Conservation (phyloP, 148 eudicot species). For the Cornus florida region DNA sequence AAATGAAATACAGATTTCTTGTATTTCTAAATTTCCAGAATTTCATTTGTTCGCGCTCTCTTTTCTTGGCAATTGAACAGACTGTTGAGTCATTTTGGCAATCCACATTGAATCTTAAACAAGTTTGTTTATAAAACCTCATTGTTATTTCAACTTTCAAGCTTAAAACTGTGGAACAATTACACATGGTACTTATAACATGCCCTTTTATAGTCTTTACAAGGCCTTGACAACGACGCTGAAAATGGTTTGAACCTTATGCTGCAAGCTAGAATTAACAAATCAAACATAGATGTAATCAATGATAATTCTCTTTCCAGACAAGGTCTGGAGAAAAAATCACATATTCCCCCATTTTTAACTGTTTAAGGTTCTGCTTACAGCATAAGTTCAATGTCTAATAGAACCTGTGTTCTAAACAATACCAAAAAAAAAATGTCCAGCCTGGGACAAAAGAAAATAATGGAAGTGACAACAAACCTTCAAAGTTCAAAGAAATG, state of each 20-base stretch:
- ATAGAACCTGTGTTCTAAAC: background rate
- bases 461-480: background rate
- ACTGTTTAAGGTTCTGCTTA: background rate
- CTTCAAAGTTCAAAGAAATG: constrained; percentile 1
- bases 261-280: background rate
- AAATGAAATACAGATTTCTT: too few relatives aligned
- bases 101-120: background rate
- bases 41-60: background rate
- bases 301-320: background rate
- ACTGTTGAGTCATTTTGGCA: background rate
- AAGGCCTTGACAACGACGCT: background rate
- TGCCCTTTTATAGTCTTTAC: background rate
- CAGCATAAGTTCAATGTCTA: background rate
- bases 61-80: background rate
- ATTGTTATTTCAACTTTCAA: background rate
- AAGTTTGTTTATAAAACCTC: background rate
- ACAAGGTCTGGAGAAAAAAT: background rate
- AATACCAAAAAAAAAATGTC: background rate
- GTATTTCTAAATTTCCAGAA: too few relatives aligned
- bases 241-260: background rate
- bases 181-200: background rate
- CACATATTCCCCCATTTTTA: background rate
- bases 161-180: too few relatives aligned
- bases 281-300: background rate
- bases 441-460: background rate